Evolutionary conservation across 106 monocot genomes (phyloP), one percentile per base, ranked within the genome.

Genomic region (Alisma plantagoaquatica): DNA sequence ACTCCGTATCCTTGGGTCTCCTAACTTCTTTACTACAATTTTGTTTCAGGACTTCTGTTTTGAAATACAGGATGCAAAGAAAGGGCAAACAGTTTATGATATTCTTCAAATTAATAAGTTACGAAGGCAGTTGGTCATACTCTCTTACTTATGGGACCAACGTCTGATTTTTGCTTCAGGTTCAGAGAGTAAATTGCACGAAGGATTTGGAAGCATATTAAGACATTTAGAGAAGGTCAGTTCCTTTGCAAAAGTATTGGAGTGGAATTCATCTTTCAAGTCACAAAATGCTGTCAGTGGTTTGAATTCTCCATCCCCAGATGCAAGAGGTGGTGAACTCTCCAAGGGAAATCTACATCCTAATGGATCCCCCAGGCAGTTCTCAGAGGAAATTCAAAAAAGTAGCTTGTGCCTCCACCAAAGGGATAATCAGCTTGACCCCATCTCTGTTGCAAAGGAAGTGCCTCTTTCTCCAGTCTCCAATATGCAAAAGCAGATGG

Each of bases 101-200:
- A 74, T 83, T 70, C 79, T 92, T 42, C 86, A 80, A 42, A 68
- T 92, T 49, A 92, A 83, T 67, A 87, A 79, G 31, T 43, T 92
- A 27, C 52, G 64, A 25, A 66, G 74, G 47, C 64, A 76, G 30
- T 60, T 92, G 48, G 64, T 87, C 33, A 69, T 86, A 51, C 62
- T 61, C n/a, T 75, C 82, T 29, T 87, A 74, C 64, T 46, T 77
- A 33, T 87, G 92, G 92, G 80, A 83, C 64, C 75, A 77, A 64
- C 76, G 86, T 2, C 52, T 92, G 29, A 62, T 68, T 25, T 63
- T 58, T 65, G 72, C 76, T 67, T 42, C 70, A 29, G 38, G 45
- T 59, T 54, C 61, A 57, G 53, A 49, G 17, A 74, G 19, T 57
- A 48, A 35, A 74, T 59, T 41, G 8, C 31, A 73, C 49, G 83